Percentiles rank a stretch among this genome's conserved stretches.
Conservation (phyloP, 2,329 filamentous ascomycete genomes). For the Claviceps maximensis region DNA sequence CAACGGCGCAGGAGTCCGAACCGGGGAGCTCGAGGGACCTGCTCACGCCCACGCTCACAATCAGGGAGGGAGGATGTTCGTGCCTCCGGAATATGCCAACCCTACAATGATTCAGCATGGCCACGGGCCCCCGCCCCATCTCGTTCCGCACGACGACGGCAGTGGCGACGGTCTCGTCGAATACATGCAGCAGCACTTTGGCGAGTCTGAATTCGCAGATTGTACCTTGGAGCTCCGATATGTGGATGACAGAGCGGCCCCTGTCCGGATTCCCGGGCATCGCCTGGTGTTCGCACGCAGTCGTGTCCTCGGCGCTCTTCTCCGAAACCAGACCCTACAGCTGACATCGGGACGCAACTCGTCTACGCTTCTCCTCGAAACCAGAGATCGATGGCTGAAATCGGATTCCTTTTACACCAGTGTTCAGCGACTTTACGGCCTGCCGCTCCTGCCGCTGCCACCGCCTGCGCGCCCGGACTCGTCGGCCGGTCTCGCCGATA, state of each 20-base stretch:
- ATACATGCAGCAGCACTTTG: slow-evolving; percentile 26
- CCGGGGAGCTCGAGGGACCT: slow-evolving; percentile 17
- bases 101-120: slow-evolving; percentile 18
- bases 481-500: slow-evolving; percentile 19
- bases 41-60: slow-evolving; percentile 17
- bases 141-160: slow-evolving; percentile 16
- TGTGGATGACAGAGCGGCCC: slow-evolving; percentile 22
- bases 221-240: slow-evolving; percentile 34
- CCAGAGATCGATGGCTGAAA: slow-evolving; percentile 38
- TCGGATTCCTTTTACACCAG: slow-evolving; percentile 44
- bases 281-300: slow-evolving; percentile 43
- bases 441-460: slow-evolving; percentile 30
- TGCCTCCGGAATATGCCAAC: slow-evolving; percentile 17
- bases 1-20: slow-evolving; percentile 19
- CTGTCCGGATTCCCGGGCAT: slow-evolving; percentile 37
- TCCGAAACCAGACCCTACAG: slow-evolving; percentile 19
- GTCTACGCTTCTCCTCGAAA: slow-evolving; percentile 28
- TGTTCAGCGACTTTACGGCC: slow-evolving; percentile 44
- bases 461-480: slow-evolving; percentile 14
- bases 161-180: slow-evolving; percentile 24
- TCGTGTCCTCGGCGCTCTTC: slow-evolving; percentile 14
- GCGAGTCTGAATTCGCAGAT: slow-evolving; percentile 23
- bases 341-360: slow-evolving; percentile 13
- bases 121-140: slow-evolving; percentile 15
- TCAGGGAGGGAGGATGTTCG: slow-evolving; percentile 18